phyloP scores from a whole-genome alignment of 495 filamentous ascomycete species.

The Trichoderma reesei region DNA sequence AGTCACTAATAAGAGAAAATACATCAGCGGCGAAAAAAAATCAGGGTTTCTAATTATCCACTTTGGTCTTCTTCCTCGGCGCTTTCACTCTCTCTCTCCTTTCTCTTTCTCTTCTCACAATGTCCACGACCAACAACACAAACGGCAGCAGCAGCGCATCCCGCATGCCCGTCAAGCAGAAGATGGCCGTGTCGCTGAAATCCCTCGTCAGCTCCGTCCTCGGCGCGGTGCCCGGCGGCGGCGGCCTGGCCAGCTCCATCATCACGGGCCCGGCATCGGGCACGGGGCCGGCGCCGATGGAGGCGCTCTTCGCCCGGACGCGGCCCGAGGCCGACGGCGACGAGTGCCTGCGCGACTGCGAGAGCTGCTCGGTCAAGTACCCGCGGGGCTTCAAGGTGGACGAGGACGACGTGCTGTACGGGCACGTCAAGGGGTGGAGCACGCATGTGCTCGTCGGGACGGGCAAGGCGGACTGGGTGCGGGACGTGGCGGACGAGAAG shows the following conservation, averaged over 20 bases:
- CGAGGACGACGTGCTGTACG: slow-evolving; percentile 69
- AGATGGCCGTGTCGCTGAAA: slow-evolving; percentile 26
- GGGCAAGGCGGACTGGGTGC: slow-evolving; percentile 88
- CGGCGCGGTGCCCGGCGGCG: slow-evolving; percentile 46
- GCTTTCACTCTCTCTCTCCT: background rate
- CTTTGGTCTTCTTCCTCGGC: background rate
- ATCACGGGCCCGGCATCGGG: slow-evolving; percentile 48
- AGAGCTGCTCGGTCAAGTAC: slow-evolving; percentile 66
- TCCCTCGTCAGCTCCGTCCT: slow-evolving; percentile 24
- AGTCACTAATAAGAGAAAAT: no score
- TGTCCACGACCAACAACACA: background rate
- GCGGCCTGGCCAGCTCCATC: slow-evolving; percentile 45
- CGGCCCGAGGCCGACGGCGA: slow-evolving; percentile 70
- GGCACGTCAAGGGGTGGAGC: slow-evolving; percentile 77
- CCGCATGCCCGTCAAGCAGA: slow-evolving; percentile 13
- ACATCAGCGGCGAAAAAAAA: no score
- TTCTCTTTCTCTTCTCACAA: background rate
- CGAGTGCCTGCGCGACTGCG: slow-evolving; percentile 84
- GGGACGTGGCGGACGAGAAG: slow-evolving; percentile 80
- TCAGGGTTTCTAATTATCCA: background rate
- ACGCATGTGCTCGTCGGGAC: slow-evolving; percentile 90
- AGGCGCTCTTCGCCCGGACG: slow-evolving; percentile 54
- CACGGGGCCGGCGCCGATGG: slow-evolving; percentile 47
- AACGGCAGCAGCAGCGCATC: background rate
- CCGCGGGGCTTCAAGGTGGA: slow-evolving; percentile 66